Percentiles rank a stretch among this genome's conserved stretches.
Conservation (phyloP, 768 basidiomycete genomes). For the Pisolithus orientalis region DNA sequence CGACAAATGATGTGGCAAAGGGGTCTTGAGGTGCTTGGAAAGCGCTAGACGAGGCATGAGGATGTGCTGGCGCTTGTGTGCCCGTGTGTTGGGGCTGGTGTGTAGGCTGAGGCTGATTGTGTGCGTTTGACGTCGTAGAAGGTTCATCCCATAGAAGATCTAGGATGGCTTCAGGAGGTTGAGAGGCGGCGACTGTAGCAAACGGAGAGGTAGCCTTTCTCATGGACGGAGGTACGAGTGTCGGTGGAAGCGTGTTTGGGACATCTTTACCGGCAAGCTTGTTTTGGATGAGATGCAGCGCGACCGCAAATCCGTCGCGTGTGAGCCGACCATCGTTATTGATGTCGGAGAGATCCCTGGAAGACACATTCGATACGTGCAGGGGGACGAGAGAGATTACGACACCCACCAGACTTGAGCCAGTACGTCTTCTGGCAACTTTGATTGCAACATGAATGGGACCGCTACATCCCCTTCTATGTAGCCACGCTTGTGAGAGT, state of each 20-base stretch:
- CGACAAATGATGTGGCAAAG: constrained; percentile 35
- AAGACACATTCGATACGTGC: constrained; percentile 3
- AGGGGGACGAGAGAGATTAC: neutral
- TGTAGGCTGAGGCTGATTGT: constrained; percentile 25
- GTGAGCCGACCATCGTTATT: constrained; percentile 82
- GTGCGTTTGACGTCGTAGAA: constrained; percentile 35
- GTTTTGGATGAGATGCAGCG: constrained; percentile 87
- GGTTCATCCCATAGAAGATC: constrained; percentile 53
- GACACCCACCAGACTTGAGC: constrained; percentile 81
- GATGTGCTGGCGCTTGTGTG: constrained; percentile 19
- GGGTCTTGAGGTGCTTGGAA: constrained; percentile 37
- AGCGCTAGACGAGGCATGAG: constrained; percentile 24
- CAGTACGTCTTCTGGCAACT: constrained; percentile 73
- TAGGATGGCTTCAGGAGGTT: constrained; percentile 33
- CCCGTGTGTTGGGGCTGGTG: constrained; percentile 35
- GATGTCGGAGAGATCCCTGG: constrained; percentile 91
- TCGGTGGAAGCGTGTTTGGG: constrained; percentile 60
- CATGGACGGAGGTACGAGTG: constrained; percentile 79
- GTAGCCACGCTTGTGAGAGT: constrained; percentile 64
- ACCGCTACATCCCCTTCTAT: constrained; percentile 94
- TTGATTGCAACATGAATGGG: constrained; percentile 90
- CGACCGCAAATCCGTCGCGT: constrained; percentile 91
- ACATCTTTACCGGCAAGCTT: constrained; percentile 77
- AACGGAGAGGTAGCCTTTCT: constrained; percentile 42
- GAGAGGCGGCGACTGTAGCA: constrained; percentile 30